Conservation (phyloP, 148 eudicot genomes). For the Arctostaphylos glauca region DNA sequence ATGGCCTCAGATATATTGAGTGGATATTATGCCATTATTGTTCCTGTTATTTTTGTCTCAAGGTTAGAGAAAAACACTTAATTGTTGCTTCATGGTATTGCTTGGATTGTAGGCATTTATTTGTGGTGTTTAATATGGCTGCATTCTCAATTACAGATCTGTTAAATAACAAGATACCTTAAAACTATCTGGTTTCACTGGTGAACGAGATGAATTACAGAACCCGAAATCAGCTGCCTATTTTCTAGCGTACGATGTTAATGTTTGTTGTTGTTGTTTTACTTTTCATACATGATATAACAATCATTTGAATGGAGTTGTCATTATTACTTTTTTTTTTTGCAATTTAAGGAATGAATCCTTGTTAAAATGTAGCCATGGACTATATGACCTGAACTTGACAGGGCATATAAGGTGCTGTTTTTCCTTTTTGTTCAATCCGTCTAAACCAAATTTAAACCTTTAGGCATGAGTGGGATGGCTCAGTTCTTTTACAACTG, state of each 20-base stretch:
- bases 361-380: neutral
- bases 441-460: neutral
- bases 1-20: slow-evolving; percentile 69
- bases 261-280: neutral
- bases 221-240: neutral
- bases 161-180: neutral
- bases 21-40: slow-evolving; percentile 66
- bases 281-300: neutral
- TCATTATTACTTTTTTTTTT: neutral
- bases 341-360: neutral
- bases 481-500: neutral
- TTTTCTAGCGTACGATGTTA: neutral
- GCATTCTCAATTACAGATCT: neutral
- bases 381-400: slow-evolving; percentile 3
- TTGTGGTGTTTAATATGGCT: neutral
- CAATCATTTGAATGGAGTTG: neutral
- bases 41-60: slow-evolving; percentile 81
- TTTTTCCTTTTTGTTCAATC: neutral
- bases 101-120: neutral
- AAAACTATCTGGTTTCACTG: neutral
- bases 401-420: neutral
- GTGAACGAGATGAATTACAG: neutral
- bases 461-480: neutral
- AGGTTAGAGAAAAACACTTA: slow-evolving; percentile 45
- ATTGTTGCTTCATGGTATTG: slow-evolving; percentile 7